These are phyloP conservation scores for Penicillium sclerotiorum DNA, from an alignment of 2,329 filamentous ascomycete genomes.

Conservation along the genomic window DNA sequence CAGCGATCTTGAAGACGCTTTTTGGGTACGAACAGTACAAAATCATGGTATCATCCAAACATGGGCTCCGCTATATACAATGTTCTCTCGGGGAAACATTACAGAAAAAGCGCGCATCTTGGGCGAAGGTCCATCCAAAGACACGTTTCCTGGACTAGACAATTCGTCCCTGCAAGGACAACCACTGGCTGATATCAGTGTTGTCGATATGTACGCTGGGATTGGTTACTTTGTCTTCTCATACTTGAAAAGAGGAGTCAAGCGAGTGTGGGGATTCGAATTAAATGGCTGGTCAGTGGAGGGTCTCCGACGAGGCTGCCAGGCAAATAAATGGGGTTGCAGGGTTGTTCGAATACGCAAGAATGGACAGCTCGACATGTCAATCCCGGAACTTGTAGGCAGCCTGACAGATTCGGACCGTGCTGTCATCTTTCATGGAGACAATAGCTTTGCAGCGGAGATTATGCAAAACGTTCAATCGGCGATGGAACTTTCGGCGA, in stretches of 20 bases:
- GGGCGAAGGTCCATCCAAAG: slow-evolving; percentile 34
- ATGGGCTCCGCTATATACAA: slow-evolving; percentile 88
- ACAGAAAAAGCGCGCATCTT: slow-evolving; percentile 82
- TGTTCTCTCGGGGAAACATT: slow-evolving; percentile 92
- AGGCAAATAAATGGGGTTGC: slow-evolving; percentile 67
- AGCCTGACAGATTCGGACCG: slow-evolving; percentile 48
- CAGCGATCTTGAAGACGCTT: slow-evolving; percentile 64
- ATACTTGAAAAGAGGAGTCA: slow-evolving; percentile 71
- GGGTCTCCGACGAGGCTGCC: slow-evolving; percentile 74
- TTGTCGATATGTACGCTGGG: slow-evolving; percentile 83
- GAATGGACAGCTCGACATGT: slow-evolving; percentile 29
- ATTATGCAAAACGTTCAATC: slow-evolving; percentile 39
- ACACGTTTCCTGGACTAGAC: slow-evolving; percentile 37
- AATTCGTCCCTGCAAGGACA: slow-evolving; percentile 26
- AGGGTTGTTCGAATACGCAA: slow-evolving; percentile 54
- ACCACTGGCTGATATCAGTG: slow-evolving; percentile 34
- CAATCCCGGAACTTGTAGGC: slow-evolving; percentile 36
- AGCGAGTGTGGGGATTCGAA: slow-evolving; percentile 80
- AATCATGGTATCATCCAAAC: slow-evolving; percentile 76
- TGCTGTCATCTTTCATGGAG: slow-evolving; percentile 70
- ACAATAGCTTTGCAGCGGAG: slow-evolving; percentile 60
- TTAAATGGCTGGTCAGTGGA: slow-evolving; percentile 87
- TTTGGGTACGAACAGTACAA: slow-evolving; percentile 80
- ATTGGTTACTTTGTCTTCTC: slow-evolving; percentile 94
- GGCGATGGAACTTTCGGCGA: slow-evolving; percentile 33